Evolutionary conservation across 2,329 filamentous ascomycete genomes (phyloP).

Genomic region (Aureobasidium sp.): DNA sequence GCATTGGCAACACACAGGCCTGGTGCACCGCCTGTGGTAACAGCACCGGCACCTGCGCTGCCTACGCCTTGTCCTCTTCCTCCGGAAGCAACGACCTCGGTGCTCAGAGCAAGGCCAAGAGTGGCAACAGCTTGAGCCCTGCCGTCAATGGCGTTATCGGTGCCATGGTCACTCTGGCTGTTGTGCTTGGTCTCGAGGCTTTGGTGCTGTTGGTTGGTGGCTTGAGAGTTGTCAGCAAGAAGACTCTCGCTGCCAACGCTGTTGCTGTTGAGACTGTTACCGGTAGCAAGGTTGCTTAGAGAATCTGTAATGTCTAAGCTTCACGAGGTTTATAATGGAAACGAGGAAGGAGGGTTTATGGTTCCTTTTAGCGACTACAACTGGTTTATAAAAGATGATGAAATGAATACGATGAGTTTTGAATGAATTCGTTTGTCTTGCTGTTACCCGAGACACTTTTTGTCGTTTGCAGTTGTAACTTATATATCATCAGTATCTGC

Average conservation of each 20-base stretch:
- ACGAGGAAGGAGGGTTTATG: not conserved
- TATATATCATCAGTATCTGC: too few relatives aligned
- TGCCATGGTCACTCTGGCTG: constrained; percentile 57
- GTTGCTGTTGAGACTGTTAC: not conserved
- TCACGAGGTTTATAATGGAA: not conserved
- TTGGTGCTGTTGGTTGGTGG: constrained; percentile 48
- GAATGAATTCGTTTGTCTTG: too few relatives aligned
- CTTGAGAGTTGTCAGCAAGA: constrained; percentile 51
- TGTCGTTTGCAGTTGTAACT: too few relatives aligned
- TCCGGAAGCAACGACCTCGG: constrained; percentile 14
- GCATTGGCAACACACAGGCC: constrained; percentile 51
- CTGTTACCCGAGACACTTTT: too few relatives aligned
- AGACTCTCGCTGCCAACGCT: constrained; percentile 25
- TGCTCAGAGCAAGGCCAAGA: constrained; percentile 19
- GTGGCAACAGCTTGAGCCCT: constrained; percentile 48
- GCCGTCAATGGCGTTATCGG: constrained; percentile 75
- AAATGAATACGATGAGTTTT: too few relatives aligned
- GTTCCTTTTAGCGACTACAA: too few relatives aligned
- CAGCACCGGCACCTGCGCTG: constrained; percentile 56
- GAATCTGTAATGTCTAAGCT: not conserved
- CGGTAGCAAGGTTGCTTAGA: constrained; percentile 4
- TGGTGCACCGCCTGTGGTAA: constrained; percentile 76
- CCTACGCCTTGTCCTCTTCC: constrained; percentile 27
- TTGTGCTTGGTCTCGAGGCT: constrained; percentile 49
- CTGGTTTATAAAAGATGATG: too few relatives aligned